Percentiles rank a stretch among this genome's conserved stretches.
These are phyloP conservation scores for Pezicula radicicola DNA, from an alignment of 2,329 filamentous ascomycete species.

Conservation along the genomic window DNA sequence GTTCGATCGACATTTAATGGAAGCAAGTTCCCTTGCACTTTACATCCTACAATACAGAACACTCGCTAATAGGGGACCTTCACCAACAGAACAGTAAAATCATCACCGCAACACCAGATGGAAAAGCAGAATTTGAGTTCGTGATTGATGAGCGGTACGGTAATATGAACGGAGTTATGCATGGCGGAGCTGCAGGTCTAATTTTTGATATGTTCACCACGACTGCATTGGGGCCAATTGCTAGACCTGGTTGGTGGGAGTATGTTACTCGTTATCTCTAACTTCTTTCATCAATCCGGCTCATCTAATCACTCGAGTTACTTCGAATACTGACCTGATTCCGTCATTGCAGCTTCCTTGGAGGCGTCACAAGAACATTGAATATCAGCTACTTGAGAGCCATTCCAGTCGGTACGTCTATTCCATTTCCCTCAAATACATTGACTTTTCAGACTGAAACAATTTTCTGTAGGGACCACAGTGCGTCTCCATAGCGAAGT, in stretches of 20 bases:
- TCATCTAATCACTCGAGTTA: not conserved
- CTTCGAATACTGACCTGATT: not conserved
- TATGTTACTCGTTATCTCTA: slow-evolving; percentile 19
- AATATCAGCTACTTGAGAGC: slow-evolving; percentile 49
- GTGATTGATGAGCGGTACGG: slow-evolving; percentile 39
- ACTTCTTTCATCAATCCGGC: not conserved
- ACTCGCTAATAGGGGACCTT: not conserved
- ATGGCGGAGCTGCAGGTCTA: slow-evolving; percentile 50
- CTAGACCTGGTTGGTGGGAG: slow-evolving; percentile 47
- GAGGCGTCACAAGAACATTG: slow-evolving; percentile 45
- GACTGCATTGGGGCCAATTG: slow-evolving; percentile 43
- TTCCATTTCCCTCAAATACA: not conserved
- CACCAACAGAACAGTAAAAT: slow-evolving; percentile 15
- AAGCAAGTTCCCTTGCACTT: not conserved
- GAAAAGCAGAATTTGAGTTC: slow-evolving; percentile 39
- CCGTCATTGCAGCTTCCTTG: slow-evolving; percentile 35
- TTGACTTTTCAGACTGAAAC: not conserved
- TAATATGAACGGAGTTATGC: slow-evolving; percentile 45
- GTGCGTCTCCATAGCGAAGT: slow-evolving; percentile 40
- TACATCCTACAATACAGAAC: not conserved
- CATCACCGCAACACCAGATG: slow-evolving; percentile 25
- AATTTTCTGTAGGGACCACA: slow-evolving; percentile 29
- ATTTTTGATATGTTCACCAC: slow-evolving; percentile 55
- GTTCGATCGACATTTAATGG: slow-evolving; percentile 24
- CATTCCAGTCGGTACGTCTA: slow-evolving; percentile 38